A percentile compares a stretch with the other conserved stretches of the same genome.
These are phyloP conservation scores for Fomitiporia mediterranea DNA, from an alignment of 1,284 basidiomycete species.

Conservation along the genomic window DNA sequence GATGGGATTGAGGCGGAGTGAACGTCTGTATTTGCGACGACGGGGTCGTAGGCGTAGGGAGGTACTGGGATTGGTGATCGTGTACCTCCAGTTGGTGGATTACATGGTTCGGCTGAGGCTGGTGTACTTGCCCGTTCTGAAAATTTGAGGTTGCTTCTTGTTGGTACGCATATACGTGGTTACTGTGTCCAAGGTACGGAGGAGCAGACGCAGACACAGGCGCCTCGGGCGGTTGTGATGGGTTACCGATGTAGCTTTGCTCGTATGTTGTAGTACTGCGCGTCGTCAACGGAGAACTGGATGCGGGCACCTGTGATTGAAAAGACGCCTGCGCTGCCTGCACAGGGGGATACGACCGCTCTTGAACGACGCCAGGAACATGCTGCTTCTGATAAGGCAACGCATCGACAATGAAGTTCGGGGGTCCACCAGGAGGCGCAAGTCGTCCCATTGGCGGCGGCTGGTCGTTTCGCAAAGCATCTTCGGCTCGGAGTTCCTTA, in stretches of 20 bases:
- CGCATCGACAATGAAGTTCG: background rate
- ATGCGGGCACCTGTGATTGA: too few species aligned
- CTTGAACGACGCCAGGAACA: background rate
- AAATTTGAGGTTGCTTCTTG: conserved; percentile 3
- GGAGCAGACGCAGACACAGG: background rate
- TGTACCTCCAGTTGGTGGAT: conserved; percentile 25
- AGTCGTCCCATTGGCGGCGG: conserved; percentile 7
- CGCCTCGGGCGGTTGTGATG: background rate
- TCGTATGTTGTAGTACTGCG: background rate
- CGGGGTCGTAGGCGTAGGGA: conserved; percentile 22
- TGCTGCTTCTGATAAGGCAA: background rate
- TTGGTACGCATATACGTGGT: too few species aligned
- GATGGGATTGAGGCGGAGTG: conserved; percentile 6
- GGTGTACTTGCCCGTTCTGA: conserved; percentile 1
- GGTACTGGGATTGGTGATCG: conserved; percentile 29
- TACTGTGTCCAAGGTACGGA: too few species aligned
- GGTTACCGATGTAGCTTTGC: background rate
- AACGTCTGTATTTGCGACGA: conserved; percentile 28
- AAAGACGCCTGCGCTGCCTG: too few species aligned
- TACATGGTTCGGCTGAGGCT: conserved; percentile 24
- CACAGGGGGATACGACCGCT: background rate
- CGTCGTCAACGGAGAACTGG: background rate
- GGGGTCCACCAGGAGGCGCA: background rate
- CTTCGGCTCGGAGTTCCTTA: background rate
- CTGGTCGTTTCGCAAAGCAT: background rate